phyloP scores from a whole-genome alignment of 164 flowering plant species.

The Sedum album region DNA sequence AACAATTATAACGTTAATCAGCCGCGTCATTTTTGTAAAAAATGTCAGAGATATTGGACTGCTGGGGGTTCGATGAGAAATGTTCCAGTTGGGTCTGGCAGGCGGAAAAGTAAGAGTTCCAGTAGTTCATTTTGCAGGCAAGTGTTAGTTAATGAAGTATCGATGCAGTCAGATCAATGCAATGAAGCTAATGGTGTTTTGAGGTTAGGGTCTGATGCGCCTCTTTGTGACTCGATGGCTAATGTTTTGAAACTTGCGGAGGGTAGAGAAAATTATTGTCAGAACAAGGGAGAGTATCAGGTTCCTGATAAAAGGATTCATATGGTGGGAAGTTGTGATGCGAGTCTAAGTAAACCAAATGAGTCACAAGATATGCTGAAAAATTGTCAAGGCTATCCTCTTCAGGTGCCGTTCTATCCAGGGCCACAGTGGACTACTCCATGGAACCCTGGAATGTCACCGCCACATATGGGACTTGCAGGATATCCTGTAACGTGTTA shows the following conservation, averaged over 20 bases:
- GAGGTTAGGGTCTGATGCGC: constrained; percentile 33
- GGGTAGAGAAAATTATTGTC: constrained; percentile 16
- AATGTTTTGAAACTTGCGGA: constrained; percentile 31
- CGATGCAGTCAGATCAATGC: constrained; percentile 18
- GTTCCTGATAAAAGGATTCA: constrained; percentile 21
- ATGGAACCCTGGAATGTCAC: constrained; percentile 44
- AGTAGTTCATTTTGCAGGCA: constrained; percentile 33
- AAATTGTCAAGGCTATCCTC: constrained; percentile 31
- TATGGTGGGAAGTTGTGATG: constrained; percentile 16
- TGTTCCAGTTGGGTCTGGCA: constrained; percentile 68
- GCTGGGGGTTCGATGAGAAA: constrained; percentile 75
- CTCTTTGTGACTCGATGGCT: constrained; percentile 48
- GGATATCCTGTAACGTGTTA: constrained; percentile 43
- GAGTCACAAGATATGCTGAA: constrained; percentile 7
- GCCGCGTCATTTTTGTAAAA: constrained; percentile 64
- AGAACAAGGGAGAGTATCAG: constrained; percentile 27
- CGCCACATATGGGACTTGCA: constrained; percentile 28
- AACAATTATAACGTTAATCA: constrained; percentile 68
- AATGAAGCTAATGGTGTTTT: constrained; percentile 31
- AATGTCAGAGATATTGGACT: constrained; percentile 74
- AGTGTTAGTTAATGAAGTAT: constrained; percentile 27
- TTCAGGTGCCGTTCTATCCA: constrained; percentile 39
- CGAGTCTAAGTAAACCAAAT: constrained; percentile 13
- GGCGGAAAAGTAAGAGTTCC: constrained; percentile 53
- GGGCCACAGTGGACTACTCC: constrained; percentile 55